phyloP scores from a whole-genome alignment of 768 basidiomycete species.

The Xerocomellus chrysenteron region DNA sequence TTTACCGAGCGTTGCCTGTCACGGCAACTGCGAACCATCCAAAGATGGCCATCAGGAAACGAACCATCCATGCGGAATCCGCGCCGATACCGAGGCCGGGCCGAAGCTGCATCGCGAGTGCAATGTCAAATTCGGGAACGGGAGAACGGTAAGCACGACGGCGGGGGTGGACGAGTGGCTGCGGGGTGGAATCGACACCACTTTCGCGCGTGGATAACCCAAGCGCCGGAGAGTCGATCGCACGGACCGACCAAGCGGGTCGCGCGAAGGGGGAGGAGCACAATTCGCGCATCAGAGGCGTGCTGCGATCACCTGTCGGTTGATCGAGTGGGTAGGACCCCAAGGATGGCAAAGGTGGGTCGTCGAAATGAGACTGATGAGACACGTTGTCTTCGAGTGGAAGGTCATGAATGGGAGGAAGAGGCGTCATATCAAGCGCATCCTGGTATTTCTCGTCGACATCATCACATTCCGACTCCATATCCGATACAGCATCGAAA shows the following conservation, averaged over 20 bases:
- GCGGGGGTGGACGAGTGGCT: slow-evolving; percentile 20
- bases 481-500: slow-evolving; percentile 17
- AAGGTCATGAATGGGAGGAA: slow-evolving; percentile 18
- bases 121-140: slow-evolving; percentile 55
- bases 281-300: slow-evolving; percentile 14
- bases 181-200: slow-evolving; percentile 2
- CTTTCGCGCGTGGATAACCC: slow-evolving; percentile 13
- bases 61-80: slow-evolving; percentile 76
- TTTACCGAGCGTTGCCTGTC: slow-evolving; percentile 34
- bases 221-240: slow-evolving; percentile 22
- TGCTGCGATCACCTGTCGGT: slow-evolving; percentile 8
- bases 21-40: slow-evolving; percentile 72
- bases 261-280: slow-evolving; percentile 14
- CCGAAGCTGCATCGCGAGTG: slow-evolving; percentile 75
- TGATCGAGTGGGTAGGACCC: slow-evolving; percentile 6
- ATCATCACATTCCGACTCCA: slow-evolving; percentile 27
- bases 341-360: slow-evolving; percentile 12
- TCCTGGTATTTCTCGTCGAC: slow-evolving; percentile 32
- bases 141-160: slow-evolving; percentile 39
- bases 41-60: slow-evolving; percentile 77
- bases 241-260: slow-evolving; percentile 32
- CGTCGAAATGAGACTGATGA: slow-evolving; percentile 5
- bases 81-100: slow-evolving; percentile 69
- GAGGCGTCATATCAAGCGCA: slow-evolving; percentile 28
- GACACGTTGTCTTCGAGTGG: slow-evolving; percentile 15